Evolutionary conservation across 2,329 filamentous ascomycete genomes (phyloP).

Genomic region (Cercospora brassicicola): DNA sequence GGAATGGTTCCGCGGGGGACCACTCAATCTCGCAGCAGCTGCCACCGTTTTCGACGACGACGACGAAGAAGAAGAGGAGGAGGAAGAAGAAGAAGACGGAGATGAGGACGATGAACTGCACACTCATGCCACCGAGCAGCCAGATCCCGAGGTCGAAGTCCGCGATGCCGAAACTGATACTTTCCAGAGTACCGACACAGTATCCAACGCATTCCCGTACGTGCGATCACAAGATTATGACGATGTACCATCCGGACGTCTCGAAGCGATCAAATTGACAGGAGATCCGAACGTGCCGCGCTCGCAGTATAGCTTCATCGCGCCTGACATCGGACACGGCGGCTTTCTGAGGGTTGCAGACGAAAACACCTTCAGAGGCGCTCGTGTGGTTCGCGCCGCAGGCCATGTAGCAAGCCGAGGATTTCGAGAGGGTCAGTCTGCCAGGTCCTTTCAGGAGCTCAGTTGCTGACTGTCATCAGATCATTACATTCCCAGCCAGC

Average conservation of each 20-base stretch:
- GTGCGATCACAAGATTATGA: slow-evolving; percentile 6
- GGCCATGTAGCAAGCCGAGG: slow-evolving; percentile 76
- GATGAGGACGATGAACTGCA: not conserved
- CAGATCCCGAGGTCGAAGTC: not conserved
- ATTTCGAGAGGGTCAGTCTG: slow-evolving; percentile 65
- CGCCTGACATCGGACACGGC: slow-evolving; percentile 68
- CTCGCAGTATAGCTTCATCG: slow-evolving; percentile 79
- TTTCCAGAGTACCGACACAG: slow-evolving; percentile 41
- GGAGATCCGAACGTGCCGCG: slow-evolving; percentile 88
- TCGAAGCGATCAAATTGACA: slow-evolving; percentile 87
- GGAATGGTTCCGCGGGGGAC: slow-evolving; percentile 35
- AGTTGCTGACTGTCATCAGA: slow-evolving; percentile 52
- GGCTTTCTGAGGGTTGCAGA: slow-evolving; percentile 65
- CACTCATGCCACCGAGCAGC: not conserved
- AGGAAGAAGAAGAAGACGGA: not conserved
- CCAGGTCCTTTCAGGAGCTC: not conserved
- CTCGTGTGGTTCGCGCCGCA: slow-evolving; percentile 65
- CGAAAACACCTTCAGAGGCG: slow-evolving; percentile 69
- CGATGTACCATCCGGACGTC: slow-evolving; percentile 59
- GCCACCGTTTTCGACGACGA: slow-evolving; percentile 4
- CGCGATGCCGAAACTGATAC: not conserved
- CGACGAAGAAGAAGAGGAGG: not conserved
- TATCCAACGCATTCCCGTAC: slow-evolving; percentile 25
- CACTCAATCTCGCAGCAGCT: slow-evolving; percentile 11
- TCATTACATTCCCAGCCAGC: slow-evolving; percentile 69